These are phyloP conservation scores for Tolypocladium ophioglossoides DNA, from an alignment of 2,329 filamentous ascomycete species.

Conservation along the genomic window DNA sequence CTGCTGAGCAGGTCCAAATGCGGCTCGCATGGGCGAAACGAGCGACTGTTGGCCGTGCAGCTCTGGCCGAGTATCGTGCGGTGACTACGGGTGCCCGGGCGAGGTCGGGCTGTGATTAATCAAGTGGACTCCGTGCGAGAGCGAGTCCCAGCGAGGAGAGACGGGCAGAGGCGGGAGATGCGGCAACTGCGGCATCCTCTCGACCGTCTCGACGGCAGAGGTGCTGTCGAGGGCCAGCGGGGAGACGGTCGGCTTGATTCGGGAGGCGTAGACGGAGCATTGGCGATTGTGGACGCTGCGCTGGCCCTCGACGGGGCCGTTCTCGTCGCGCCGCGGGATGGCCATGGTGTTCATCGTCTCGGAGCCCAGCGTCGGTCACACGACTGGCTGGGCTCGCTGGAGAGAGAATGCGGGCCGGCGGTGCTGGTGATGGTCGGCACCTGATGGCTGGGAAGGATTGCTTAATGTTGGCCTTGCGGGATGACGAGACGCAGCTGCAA, in stretches of 20 bases:
- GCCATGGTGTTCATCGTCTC: constrained; percentile 11
- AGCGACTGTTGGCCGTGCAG: background rate
- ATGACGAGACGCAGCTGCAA: background rate
- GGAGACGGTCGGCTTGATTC: constrained; percentile 7
- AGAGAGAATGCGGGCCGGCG: background rate
- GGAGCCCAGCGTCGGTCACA: constrained; percentile 9
- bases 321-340: constrained; percentile 6
- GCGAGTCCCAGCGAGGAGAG: constrained; percentile 35
- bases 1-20: background rate
- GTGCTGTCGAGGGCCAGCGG: constrained; percentile 4
- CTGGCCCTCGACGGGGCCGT: constrained; percentile 3
- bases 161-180: constrained; percentile 24
- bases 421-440: background rate
- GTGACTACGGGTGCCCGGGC: background rate
- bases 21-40: background rate
- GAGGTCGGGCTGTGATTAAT: constrained; percentile 6
- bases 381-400: constrained; percentile 1
- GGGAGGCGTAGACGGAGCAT: constrained; percentile 12
- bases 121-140: constrained; percentile 17
- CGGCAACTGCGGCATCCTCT: constrained; percentile 8
- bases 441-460: background rate
- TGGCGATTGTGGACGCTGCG: constrained; percentile 9
- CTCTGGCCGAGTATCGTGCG: constrained; percentile 1
- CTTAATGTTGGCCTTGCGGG: background rate
- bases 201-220: background rate